Base-by-base conservation (phyloP, 345 rosid genomes). In the Gynandropsis gynandra region DNA sequence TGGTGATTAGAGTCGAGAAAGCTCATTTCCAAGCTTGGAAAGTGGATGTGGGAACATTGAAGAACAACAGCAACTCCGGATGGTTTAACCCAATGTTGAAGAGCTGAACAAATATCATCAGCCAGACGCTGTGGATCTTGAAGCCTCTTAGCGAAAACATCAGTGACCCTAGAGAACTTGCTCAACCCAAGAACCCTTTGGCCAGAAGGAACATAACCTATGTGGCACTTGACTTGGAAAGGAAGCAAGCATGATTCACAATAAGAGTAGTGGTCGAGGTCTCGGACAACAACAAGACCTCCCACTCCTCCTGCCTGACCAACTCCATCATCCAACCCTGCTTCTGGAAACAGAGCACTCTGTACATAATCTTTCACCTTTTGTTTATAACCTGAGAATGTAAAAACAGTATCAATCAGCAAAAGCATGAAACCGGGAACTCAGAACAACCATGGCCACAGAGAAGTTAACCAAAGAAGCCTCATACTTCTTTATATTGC, bases 221-320 rank as follows among this genome's bases (percentile, higher is more conserved):
- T 63, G 60, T 88, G 97, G 46, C 95, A 93, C 63, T 71, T 81
- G 21, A 93, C 72, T 50, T 88, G 94, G 61, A 93, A 83, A 0
- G 99, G 97, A 31, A 83, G 87, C 84, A 93, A 66, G 74, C 99
- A 93, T 16, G 87, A 78, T 59, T 88, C 95, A 4, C 95, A 93
- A 55, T 78, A 88, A 16, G 97, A 88, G 80, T 81, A 93, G 14
- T 79, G 78, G 47, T 93, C 86, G 11, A 88, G 79, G 63, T 83
- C 99, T 61, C 89, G 72, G 47, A 93, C 97, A 47, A 83, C 66
- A 58, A 93, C 99, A 34, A 81, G 82, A 54, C 97, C 97, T 34
- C 94, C 95, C 4, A 68, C 88, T 60, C 97, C 97, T 39, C 96
- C 94, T 2, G 88, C 97, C 61, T 72, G 83, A 29, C 96, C 98